Evolutionary conservation across 306 rosid genomes (phyloP).

Genomic region (Castanea crenata): DNA sequence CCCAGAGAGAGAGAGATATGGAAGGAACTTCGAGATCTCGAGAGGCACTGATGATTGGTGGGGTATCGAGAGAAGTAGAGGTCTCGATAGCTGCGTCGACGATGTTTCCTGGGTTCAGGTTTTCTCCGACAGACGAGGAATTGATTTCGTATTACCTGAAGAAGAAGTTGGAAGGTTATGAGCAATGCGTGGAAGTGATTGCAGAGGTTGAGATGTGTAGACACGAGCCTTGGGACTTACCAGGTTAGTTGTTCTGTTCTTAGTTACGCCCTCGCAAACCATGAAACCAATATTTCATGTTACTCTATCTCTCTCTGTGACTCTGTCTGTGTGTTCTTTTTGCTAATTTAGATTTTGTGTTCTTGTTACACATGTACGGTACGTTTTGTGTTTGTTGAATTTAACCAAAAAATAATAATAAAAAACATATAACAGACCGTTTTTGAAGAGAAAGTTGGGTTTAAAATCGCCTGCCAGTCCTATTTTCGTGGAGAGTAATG

Average conservation of each 20-base stretch:
- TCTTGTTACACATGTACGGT: no score
- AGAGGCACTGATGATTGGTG: conserved; percentile 12
- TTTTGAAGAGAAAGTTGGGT: no score
- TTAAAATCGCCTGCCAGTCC: no score
- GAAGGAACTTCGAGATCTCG: neutral
- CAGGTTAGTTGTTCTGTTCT: conserved; percentile 38
- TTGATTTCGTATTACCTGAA: conserved; percentile 72
- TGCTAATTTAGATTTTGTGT: neutral
- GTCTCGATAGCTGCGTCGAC: conserved; percentile 64
- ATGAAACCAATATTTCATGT: neutral
- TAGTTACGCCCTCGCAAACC: no score
- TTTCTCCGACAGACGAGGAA: conserved; percentile 92
- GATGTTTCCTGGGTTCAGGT: conserved; percentile 94
- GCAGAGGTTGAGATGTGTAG: conserved; percentile 80
- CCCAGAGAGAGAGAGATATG: neutral
- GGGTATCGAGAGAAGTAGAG: conserved; percentile 50
- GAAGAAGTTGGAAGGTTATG: conserved; percentile 63
- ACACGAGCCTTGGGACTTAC: conserved; percentile 91
- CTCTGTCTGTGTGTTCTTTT: neutral
- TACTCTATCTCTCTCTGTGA: neutral
- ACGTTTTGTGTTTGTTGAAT: no score
- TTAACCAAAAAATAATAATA: no score
- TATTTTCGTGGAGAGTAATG: no score
- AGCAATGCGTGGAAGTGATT: conserved; percentile 67
- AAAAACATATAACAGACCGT: no score